phyloP scores from a whole-genome alignment of 495 filamentous ascomycete genomes.

The Paragyromitra xinjiangensis region DNA sequence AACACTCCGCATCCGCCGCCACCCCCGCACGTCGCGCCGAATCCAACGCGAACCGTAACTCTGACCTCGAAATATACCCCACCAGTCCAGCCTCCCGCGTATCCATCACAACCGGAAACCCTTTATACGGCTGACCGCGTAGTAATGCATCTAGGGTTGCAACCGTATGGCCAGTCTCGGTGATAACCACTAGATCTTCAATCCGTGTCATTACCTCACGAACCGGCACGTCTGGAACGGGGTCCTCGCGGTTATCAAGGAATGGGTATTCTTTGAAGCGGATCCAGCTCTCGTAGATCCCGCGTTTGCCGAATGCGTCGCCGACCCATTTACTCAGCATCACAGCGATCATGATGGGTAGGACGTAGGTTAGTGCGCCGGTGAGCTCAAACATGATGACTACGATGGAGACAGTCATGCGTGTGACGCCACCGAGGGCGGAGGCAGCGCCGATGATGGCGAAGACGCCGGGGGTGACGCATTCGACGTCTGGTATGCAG shows the following conservation, averaged over 20 bases:
- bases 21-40: constrained; percentile 63
- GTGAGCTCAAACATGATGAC: constrained; percentile 99
- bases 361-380: constrained; percentile 92
- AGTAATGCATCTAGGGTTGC: constrained; percentile 75
- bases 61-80: constrained; percentile 92
- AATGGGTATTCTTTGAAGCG: constrained; percentile 96
- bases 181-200: constrained; percentile 88
- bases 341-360: constrained; percentile 99
- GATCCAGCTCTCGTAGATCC: constrained; percentile 99
- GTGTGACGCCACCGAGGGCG: constrained; percentile 91
- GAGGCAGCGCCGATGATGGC: constrained; percentile 98
- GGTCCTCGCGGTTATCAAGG: constrained; percentile 90
- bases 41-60: constrained; percentile 82
- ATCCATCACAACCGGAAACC: constrained; percentile 89
- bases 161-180: constrained; percentile 87
- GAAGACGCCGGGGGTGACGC: constrained; percentile 93
- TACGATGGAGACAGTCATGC: constrained; percentile 96
- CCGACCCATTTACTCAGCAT: constrained; percentile 99
- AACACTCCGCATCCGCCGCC: constrained; percentile 76
- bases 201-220: constrained; percentile 88
- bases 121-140: constrained; percentile 77
- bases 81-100: constrained; percentile 76
- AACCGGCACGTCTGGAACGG: constrained; percentile 82
- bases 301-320: constrained; percentile 90
- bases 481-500: constrained; percentile 88